Evolutionary conservation across 108 stramenopile genomes (phyloP), one percentile per base, ranked within the genome.

Genomic region (Skeletonema marinoi): DNA sequence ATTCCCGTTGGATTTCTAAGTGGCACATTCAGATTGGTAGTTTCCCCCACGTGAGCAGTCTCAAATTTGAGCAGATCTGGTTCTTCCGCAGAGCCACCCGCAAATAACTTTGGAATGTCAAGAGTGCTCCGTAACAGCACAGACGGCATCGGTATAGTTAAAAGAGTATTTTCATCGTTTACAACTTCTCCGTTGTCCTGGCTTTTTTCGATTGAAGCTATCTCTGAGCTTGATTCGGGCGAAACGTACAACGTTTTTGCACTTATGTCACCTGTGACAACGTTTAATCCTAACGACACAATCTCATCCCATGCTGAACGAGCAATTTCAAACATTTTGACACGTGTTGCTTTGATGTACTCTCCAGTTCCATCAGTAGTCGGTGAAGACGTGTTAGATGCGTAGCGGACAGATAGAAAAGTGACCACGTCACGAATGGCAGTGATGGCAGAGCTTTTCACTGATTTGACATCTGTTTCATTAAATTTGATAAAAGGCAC

Each of bases 1-100:
- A 88, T 83, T 39, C 65, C 85, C 12, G 90, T 88, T 50, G 94
- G 94, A 73, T 95, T 95, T 21, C 63, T 62, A 13, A 95, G 44
- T 14, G 84, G 85, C 30, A 95, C 70, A 32, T 62, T 70, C 41
- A 75, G 46, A 36, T 44, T 25, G 1, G 71, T 39, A 17, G 88
- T 84, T 13, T 75, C 71, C 2, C 85, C 89, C 38, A 95, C 89
- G 31, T 68, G 76, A 59, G 83, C 82, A 17, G 88, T 71, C 32
- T 83, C 77, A 69, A 95, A 92, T 30, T 90, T 79, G 10, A 91
- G 32, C 64, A 77, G 42, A 30, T 81, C 71, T 31, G 62, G 30
- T 29, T 61, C 35, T 60, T 70, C 59, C 9, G 75, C 56, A 35
- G 42, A 60, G 38, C 60, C 54, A 21, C 71, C 59, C 10, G 68